phyloP scores from a whole-genome alignment of 495 filamentous ascomycete genomes.

The Talaromyces borbonicus region DNA sequence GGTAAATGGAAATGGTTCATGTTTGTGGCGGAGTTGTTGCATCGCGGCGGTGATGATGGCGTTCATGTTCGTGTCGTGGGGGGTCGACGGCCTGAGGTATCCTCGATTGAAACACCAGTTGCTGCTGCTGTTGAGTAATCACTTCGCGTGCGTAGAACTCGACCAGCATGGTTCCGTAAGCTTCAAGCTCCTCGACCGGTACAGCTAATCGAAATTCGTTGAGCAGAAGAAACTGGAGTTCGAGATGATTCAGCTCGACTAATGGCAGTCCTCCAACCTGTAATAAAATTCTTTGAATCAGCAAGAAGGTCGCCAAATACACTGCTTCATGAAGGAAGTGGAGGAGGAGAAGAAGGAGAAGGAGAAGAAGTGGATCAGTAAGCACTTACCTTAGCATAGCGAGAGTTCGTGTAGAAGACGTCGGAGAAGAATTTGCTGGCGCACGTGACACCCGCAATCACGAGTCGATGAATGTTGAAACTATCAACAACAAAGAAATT shows the following conservation, averaged over 20 bases:
- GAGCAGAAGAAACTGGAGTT: conserved; percentile 90
- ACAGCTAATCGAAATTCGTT: conserved; percentile 96
- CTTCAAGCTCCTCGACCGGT: conserved; percentile 89
- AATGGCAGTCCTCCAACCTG: conserved; percentile 95
- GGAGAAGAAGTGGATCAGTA: background rate
- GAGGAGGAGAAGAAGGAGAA: conserved; percentile 11
- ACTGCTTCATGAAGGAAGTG: background rate
- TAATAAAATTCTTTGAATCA: background rate
- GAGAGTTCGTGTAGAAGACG: conserved; percentile 97
- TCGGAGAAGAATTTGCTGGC: conserved; percentile 99
- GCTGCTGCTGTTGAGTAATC: conserved; percentile 53
- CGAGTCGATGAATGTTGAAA: conserved; percentile 95
- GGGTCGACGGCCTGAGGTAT: background rate
- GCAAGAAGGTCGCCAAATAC: background rate
- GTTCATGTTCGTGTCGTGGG: background rate
- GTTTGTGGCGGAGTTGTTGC: conserved; percentile 34
- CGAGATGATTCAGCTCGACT: conserved; percentile 92
- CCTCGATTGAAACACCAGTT: conserved; percentile 12
- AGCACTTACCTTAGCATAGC: conserved; percentile 87
- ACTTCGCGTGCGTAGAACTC: conserved; percentile 96
- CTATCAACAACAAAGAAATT: conserved; percentile 97
- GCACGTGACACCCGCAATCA: conserved; percentile 96
- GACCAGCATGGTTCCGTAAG: conserved; percentile 97
- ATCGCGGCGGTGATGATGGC: conserved; percentile 20
- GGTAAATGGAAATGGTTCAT: background rate